These are phyloP conservation scores for Saturnispora besseyi DNA, from an alignment of 805 yeast species.

Conservation along the genomic window DNA sequence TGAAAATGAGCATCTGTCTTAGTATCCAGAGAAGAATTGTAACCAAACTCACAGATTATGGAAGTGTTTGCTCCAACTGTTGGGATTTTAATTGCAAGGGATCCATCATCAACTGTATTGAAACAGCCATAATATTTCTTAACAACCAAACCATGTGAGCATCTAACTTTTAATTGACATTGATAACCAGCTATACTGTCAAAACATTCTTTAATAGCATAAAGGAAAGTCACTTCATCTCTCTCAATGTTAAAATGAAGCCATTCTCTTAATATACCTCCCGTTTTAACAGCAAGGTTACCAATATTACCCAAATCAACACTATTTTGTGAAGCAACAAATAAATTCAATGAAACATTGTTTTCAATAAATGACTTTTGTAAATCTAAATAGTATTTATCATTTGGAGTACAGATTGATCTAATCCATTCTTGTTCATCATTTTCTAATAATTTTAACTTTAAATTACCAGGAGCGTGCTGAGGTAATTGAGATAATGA, in stretches of 20 bases:
- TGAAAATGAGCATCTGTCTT: slow-evolving; percentile 82
- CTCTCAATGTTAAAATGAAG: slow-evolving; percentile 55
- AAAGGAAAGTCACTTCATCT: slow-evolving; percentile 56
- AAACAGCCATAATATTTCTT: slow-evolving; percentile 62
- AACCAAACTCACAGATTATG: slow-evolving; percentile 60
- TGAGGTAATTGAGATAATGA: slow-evolving; percentile 64
- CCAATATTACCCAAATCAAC: slow-evolving; percentile 74
- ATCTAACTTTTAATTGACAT: slow-evolving; percentile 74
- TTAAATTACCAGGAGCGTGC: slow-evolving; percentile 68
- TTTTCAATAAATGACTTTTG: slow-evolving; percentile 45
- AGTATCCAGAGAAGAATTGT: slow-evolving; percentile 66
- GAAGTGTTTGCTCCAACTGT: slow-evolving; percentile 42
- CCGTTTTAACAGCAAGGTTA: slow-evolving; percentile 51
- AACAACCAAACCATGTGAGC: slow-evolving; percentile 82
- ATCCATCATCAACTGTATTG: slow-evolving; percentile 29
- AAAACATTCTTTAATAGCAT: slow-evolving; percentile 49
- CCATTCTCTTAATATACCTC: slow-evolving; percentile 62
- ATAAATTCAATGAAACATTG: slow-evolving; percentile 70
- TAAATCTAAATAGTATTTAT: slow-evolving; percentile 51
- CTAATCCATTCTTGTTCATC: slow-evolving; percentile 35
- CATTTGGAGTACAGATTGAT: slow-evolving; percentile 48
- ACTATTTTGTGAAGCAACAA: slow-evolving; percentile 50
- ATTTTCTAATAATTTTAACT: slow-evolving; percentile 31
- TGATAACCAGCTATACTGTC: slow-evolving; percentile 57
- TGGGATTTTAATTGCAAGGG: slow-evolving; percentile 16